Evolutionary conservation across 768 basidiomycete genomes (phyloP).

Genomic region (Mycena vitilis): DNA sequence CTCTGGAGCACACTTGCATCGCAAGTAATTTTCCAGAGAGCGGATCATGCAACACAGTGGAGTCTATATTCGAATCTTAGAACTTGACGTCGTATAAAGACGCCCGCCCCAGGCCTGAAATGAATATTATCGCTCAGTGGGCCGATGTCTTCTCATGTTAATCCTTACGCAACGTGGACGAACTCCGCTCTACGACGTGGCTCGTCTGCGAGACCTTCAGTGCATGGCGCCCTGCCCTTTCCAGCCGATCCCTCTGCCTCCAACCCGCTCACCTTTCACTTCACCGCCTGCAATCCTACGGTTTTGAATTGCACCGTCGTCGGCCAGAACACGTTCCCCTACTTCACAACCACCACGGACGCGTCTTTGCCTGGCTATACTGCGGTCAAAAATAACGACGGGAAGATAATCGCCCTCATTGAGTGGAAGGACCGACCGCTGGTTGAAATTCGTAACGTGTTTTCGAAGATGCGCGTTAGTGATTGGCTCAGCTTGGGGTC

Average conservation of each 20-base stretch:
- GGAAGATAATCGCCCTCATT: slow-evolving; percentile 48
- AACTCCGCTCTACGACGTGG: slow-evolving; percentile 1
- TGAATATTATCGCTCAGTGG: too few species aligned
- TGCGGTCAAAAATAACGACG: slow-evolving; percentile 29
- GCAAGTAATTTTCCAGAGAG: too few species aligned
- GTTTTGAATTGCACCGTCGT: slow-evolving; percentile 15
- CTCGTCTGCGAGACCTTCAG: slow-evolving; percentile 42
- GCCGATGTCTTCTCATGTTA: not conserved
- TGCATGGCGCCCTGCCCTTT: slow-evolving; percentile 59
- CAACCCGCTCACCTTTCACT: slow-evolving; percentile 48
- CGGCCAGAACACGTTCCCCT: slow-evolving; percentile 45
- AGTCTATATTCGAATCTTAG: too few species aligned
- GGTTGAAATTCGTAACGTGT: too few species aligned
- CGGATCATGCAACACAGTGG: too few species aligned
- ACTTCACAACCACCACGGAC: slow-evolving; percentile 50
- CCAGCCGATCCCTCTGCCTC: slow-evolving; percentile 24
- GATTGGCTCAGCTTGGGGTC: slow-evolving; percentile 40
- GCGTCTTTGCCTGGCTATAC: slow-evolving; percentile 47
- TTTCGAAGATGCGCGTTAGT: too few species aligned
- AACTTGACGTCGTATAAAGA: too few species aligned
- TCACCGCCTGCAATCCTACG: slow-evolving; percentile 39
- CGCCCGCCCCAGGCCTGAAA: too few species aligned
- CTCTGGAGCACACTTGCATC: too few species aligned
- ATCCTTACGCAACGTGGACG: slow-evolving; percentile 20
- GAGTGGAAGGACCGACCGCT: slow-evolving; percentile 45